Base-by-base conservation (phyloP, 2,329 filamentous ascomycete genomes). In the Penicillium brevicompactum region DNA sequence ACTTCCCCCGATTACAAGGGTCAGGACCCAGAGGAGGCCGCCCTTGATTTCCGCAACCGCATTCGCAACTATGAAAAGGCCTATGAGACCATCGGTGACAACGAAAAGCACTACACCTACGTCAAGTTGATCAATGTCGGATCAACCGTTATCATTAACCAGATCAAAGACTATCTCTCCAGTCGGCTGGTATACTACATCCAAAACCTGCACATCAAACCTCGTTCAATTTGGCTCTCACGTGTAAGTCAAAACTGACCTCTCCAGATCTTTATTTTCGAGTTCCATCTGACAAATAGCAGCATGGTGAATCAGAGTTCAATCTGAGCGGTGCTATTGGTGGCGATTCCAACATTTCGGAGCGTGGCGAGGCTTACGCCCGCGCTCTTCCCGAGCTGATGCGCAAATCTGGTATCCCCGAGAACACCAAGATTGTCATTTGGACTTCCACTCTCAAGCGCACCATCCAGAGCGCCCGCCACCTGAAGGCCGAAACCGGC, bases 61-160 rank as follows among this genome's bases (percentile, higher is more conserved):
- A 99, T 99, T 70, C 87, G 89, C 68, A 96, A 97, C 76, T 99
- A 99, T 76, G 94, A 99, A 75, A 94, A 94, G 76, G 90, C 95
- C 27, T 99, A 99, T 76, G 86, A 96, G 77, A 93, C 91, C 1
- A 91, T 99, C 67, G 91, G 95, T 64, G 89, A 89, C 63, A 89
- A 95, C 61, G 93, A 97, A 80, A 86, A 84, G 64, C 82, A 93
- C 65, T 85, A 94, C 67, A 96, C 94, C 37, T 99, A 97, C 71
- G 88, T 97, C 71, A 97, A 99, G 78, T 89, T 99, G 70, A 95
- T 97, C 82, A 88, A 99, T 69, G 91, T 97, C 11, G 92, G 94
- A 56, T 91, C 91, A 64, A 91, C 96, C 70, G 92, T 97, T 70
- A 94, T 97, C 69, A 97, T 99, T 83, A 99, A 97, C 78, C 88